Percentiles rank a stretch among this genome's conserved stretches.
Conservation (phyloP, 139 green algal genomes). For the Closterium sp. region DNA sequence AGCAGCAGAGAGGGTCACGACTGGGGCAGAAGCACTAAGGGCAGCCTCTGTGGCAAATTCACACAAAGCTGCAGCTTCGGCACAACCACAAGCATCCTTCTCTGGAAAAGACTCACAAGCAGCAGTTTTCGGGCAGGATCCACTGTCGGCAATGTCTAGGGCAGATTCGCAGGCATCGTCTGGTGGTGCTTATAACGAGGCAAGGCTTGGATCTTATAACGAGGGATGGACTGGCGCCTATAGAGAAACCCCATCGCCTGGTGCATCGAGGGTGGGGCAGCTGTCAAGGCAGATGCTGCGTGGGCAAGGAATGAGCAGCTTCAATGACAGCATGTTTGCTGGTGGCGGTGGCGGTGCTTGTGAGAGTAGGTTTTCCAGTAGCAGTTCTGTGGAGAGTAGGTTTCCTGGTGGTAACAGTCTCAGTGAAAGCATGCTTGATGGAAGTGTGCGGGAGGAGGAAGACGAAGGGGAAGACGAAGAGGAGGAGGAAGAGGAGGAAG, state of each 20-base stretch:
- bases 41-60: background rate
- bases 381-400: background rate
- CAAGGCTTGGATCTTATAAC: background rate
- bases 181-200: background rate
- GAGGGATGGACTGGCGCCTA: background rate
- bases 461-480: background rate
- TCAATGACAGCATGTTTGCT: background rate
- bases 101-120: background rate
- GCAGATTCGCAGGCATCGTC: background rate
- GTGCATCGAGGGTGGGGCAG: background rate
- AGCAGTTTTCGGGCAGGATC: background rate
- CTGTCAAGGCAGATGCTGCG: background rate
- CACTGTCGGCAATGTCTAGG: background rate
- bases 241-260: background rate
- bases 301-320: background rate
- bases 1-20: background rate
- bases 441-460: background rate
- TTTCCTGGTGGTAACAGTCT: background rate
- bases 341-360: background rate
- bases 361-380: background rate
- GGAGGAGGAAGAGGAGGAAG: background rate
- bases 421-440: background rate
- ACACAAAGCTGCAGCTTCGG: background rate
- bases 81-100: background rate
- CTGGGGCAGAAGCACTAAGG: background rate